Base-by-base conservation (phyloP, 768 basidiomycete genomes). In the Podaxis sp. region DNA sequence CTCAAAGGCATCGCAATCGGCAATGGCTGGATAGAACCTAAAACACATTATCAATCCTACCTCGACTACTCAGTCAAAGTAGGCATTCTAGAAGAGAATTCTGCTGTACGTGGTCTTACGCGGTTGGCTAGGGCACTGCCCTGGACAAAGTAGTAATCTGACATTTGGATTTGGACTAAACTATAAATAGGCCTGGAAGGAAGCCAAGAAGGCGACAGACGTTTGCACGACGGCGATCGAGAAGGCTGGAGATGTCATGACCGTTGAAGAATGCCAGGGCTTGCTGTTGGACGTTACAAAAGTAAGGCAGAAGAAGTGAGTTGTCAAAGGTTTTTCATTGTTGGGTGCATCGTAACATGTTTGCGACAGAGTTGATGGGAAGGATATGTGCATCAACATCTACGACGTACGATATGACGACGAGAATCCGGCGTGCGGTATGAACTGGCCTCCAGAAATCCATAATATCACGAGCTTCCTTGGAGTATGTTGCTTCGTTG, bases 381-480 rank as follows among this genome's bases (percentile, higher is more conserved):
- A 81, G 65, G 75, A 82, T 28, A 88, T 87, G 76, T 99, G 97
- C 72, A 78, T 96, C 64, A 99, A 99, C 72, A 86, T 98, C 41
- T 99, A 99, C 68, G 97, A 99, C 70, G 85, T 98, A 13, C 90
- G 97, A 26, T 77, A 90, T n/a, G 87, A 91, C 59, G 97, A 99
- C 71, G 82, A 83, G 12, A 77, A 72, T 38, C 97, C 97, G 17
- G 89, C 86, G 0, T 99, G 97, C 73, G 97, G 96, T 2, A 92
- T 96, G 94, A 96, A 95, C 76, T 99, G 96, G 96, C 96, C 96
- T 6, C 88, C 89, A 37, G 93, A 95, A 69, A 86, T 99, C 53
- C 74, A 80, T 2, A 84, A 87, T 52, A 78, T 99, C 8, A 89
- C 87, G 17, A 75, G 78, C 0, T 96, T 95, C 71, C 84, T 99